Percentiles rank a stretch among this genome's conserved stretches.
phyloP scores from a whole-genome alignment of 352 stramenopile genomes.

The Globisporangium polare region DNA sequence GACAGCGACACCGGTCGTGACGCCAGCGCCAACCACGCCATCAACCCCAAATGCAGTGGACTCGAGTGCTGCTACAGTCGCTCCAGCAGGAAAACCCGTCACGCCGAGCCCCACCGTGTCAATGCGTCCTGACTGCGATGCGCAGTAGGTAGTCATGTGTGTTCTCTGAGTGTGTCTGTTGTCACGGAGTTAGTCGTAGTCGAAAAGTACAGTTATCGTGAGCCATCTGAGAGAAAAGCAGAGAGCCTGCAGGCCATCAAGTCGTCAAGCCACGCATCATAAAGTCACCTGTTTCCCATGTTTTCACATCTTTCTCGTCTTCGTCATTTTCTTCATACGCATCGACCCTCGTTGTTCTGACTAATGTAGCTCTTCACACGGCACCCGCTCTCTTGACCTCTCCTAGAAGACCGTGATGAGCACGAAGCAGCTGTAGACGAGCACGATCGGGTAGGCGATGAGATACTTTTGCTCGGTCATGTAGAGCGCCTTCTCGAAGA shows the following conservation, averaged over 20 bases:
- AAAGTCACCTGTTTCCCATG: not conserved
- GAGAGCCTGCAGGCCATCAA: not conserved
- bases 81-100: not conserved
- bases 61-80: not conserved
- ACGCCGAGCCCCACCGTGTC: not conserved
- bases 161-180: not conserved
- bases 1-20: not conserved
- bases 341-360: too few relatives aligned
- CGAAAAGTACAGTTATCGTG: not conserved
- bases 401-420: conserved; percentile 98
- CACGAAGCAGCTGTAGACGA: conserved; percentile 98
- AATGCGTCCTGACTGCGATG: not conserved
- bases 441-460: conserved; percentile 95
- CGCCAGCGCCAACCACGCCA: not conserved
- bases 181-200: not conserved
- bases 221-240: not conserved
- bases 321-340: not conserved
- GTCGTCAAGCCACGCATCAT: not conserved
- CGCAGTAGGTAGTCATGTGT: not conserved
- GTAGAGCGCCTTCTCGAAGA: conserved; percentile 95
- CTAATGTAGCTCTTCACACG: not conserved
- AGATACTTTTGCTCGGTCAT: conserved; percentile 97
- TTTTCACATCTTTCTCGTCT: not conserved
- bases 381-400: not conserved
- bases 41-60: not conserved